These are phyloP conservation scores for Escovopsis weberi DNA, from an alignment of 2,329 filamentous ascomycete genomes.

Conservation along the genomic window DNA sequence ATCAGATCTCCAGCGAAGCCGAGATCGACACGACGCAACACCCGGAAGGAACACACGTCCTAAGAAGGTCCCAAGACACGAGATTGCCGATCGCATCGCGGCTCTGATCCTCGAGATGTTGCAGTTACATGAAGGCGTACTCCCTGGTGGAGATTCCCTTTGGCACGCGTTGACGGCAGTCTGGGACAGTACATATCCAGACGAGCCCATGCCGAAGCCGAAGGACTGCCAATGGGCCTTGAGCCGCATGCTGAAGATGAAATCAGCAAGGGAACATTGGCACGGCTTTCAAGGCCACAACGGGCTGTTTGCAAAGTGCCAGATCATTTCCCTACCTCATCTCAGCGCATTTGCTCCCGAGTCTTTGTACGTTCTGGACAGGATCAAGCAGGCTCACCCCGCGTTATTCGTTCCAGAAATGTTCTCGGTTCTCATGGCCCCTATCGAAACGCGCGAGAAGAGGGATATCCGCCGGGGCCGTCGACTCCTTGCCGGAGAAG, in stretches of 20 bases:
- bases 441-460: neutral
- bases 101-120: constrained; percentile 16
- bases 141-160: constrained; percentile 35
- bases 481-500: constrained; percentile 25
- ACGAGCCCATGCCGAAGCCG: constrained; percentile 25
- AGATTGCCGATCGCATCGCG: constrained; percentile 9
- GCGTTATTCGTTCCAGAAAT: constrained; percentile 13
- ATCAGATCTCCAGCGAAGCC: neutral
- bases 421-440: constrained; percentile 5
- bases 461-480: constrained; percentile 17
- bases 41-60: neutral
- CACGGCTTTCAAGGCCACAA: constrained; percentile 28
- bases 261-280: constrained; percentile 24
- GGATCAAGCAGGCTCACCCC: constrained; percentile 33
- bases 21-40: neutral
- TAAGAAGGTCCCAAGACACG: neutral
- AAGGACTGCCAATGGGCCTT: constrained; percentile 25
- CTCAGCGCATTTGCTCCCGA: constrained; percentile 28
- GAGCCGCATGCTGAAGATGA: constrained; percentile 22
- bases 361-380: constrained; percentile 28
- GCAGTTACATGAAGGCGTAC: constrained; percentile 26
- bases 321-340: constrained; percentile 27
- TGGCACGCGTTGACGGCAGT: constrained; percentile 31
- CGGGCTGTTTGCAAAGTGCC: constrained; percentile 29
- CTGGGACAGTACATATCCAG: constrained; percentile 28